Evolutionary conservation across 257 asterid genomes (phyloP).

Genomic region (Orobanche coerulescens): DNA sequence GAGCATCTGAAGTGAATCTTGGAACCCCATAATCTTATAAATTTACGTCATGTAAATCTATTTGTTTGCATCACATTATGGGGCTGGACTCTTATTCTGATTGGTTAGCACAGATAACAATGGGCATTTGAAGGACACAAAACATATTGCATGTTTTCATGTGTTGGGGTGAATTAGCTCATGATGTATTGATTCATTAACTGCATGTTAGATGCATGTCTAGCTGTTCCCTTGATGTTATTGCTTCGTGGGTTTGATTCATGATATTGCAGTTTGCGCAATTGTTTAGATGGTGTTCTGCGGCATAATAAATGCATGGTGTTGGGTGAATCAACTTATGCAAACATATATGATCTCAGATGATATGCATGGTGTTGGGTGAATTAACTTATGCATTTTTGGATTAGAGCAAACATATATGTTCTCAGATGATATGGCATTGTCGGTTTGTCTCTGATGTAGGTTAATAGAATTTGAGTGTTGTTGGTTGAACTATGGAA

Average conservation of each 20-base stretch:
- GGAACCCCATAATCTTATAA: background rate
- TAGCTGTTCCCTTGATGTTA: conserved; percentile 1
- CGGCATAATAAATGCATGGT: background rate
- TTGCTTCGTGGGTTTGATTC: background rate
- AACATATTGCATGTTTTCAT: background rate
- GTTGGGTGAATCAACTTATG: background rate
- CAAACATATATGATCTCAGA: conserved; percentile 1
- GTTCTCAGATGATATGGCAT: conserved; percentile 6
- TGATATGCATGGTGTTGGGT: background rate
- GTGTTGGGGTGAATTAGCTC: background rate
- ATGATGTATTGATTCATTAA: background rate
- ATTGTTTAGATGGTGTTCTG: background rate
- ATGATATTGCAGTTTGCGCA: conserved; percentile 2
- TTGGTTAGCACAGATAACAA: background rate
- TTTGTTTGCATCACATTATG: background rate
- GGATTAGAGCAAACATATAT: background rate
- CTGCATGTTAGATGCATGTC: conserved; percentile 11
- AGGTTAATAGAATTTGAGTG: background rate
- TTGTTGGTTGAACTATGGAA: background rate
- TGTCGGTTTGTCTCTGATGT: conserved; percentile 7
- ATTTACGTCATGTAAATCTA: background rate
- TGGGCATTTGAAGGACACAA: background rate
- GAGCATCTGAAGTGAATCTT: background rate
- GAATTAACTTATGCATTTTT: background rate
- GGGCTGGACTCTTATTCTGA: background rate